Evolutionary conservation across 2,329 filamentous ascomycete genomes (phyloP).

Genomic region (Ilyonectria mors-panacis): DNA sequence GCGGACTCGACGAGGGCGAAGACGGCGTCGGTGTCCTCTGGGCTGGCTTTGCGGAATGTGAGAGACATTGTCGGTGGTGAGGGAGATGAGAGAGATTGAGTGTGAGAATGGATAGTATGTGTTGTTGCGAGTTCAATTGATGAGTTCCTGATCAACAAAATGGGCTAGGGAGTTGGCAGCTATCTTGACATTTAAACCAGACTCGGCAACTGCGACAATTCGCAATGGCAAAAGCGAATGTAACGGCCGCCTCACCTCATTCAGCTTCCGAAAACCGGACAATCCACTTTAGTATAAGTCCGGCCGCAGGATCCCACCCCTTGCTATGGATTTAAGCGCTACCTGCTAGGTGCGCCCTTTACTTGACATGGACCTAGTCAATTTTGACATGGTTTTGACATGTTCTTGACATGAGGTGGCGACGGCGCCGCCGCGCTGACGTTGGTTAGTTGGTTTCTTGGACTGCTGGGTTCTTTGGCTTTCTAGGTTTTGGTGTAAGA

Average conservation of each 20-base stretch:
- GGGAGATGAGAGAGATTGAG: neutral
- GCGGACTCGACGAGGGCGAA: constrained; percentile 59
- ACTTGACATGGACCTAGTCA: constrained; percentile 1
- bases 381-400: constrained; percentile 20
- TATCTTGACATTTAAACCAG: too few species aligned
- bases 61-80: constrained; percentile 37
- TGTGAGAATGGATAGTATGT: neutral
- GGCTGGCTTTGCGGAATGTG: constrained; percentile 54
- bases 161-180: too few species aligned
- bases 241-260: too few species aligned
- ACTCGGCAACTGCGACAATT: too few species aligned
- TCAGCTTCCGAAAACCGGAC: too few species aligned
- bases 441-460: too few species aligned
- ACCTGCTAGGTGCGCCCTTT: constrained; percentile 14
- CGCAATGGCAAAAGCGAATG: too few species aligned
- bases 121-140: neutral
- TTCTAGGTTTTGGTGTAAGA: too few species aligned
- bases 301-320: too few species aligned
- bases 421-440: neutral
- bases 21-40: constrained; percentile 51
- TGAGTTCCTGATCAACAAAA: neutral
- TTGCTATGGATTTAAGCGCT: neutral
- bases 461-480: too few species aligned
- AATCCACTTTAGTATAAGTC: too few species aligned
- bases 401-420: neutral